Percentiles rank a stretch among this genome's conserved stretches.
Evolutionary conservation across 2,329 filamentous ascomycete genomes (phyloP).

Genomic region (Penicillium sp.): DNA sequence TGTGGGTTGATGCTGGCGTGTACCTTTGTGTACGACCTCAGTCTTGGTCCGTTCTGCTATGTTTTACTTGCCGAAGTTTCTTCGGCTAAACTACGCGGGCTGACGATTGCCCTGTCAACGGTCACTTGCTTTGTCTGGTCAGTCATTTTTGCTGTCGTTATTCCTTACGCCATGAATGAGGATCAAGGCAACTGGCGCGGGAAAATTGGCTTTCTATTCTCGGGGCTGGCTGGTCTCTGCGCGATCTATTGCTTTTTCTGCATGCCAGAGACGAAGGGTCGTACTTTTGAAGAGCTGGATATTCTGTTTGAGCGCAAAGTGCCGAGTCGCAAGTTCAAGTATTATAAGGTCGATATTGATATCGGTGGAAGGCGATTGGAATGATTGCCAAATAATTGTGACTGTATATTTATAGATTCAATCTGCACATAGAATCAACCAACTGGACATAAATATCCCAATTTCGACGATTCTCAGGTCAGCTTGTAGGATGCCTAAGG

Average conservation of each 20-base stretch:
- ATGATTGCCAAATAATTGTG: constrained; percentile 24
- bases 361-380: background rate
- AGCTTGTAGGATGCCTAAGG: too few relatives aligned
- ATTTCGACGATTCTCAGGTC: too few relatives aligned
- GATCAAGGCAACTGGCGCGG: constrained; percentile 31
- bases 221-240: constrained; percentile 24
- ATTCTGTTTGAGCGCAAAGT: constrained; percentile 30
- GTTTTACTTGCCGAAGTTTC: constrained; percentile 54
- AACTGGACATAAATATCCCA: too few relatives aligned
- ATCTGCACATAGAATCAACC: background rate
- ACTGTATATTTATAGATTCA: background rate
- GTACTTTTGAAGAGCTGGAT: constrained; percentile 34
- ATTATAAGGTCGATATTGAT: background rate
- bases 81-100: constrained; percentile 54
- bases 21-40: constrained; percentile 54
- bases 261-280: constrained; percentile 33
- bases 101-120: constrained; percentile 46
- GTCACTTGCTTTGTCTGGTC: constrained; percentile 26
- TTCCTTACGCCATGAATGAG: constrained; percentile 38
- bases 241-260: constrained; percentile 34
- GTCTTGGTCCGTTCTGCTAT: constrained; percentile 57
- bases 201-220: constrained; percentile 36
- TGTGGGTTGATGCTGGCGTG: constrained; percentile 37
- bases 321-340: constrained; percentile 23
- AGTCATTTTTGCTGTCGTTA: constrained; percentile 34